Percentiles rank a stretch among this genome's conserved stretches.
Conservation (phyloP, 257 asterid genomes). For the Nicotiana attenuata region DNA sequence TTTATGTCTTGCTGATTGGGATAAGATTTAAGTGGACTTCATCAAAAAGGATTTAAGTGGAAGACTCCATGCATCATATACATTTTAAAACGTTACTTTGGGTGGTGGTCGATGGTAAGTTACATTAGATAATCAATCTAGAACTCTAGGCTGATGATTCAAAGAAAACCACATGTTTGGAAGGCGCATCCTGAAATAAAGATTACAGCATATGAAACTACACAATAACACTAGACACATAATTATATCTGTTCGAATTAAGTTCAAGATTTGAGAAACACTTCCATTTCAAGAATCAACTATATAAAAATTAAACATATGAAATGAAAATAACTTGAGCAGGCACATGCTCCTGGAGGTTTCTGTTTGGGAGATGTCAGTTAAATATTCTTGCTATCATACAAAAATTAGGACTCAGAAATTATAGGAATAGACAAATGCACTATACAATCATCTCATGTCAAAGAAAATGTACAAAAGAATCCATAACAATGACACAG, state of each 20-base stretch:
- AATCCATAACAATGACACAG: no score
- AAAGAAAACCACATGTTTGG: neutral
- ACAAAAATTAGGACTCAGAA: no score
- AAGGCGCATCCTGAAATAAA: neutral
- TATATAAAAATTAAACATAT: neutral
- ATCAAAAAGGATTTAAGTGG: neutral
- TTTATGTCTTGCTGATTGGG: neutral
- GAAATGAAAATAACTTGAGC: no score
- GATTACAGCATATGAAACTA: neutral
- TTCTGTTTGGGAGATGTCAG: no score
- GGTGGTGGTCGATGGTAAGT: neutral
- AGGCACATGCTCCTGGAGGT: no score
- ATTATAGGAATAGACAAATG: no score
- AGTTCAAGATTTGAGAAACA: neutral
- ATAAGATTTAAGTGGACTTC: neutral
- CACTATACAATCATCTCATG: no score
- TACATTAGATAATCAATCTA: neutral
- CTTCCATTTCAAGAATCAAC: slow-evolving; percentile 1
- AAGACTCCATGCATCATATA: neutral
- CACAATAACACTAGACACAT: neutral
- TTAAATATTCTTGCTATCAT: no score
- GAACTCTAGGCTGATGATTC: neutral
- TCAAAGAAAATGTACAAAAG: no score
- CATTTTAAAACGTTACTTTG: neutral
- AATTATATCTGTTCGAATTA: neutral